Conservation (phyloP, 140 eudicot species). For the Ambrosia hybrid region DNA sequence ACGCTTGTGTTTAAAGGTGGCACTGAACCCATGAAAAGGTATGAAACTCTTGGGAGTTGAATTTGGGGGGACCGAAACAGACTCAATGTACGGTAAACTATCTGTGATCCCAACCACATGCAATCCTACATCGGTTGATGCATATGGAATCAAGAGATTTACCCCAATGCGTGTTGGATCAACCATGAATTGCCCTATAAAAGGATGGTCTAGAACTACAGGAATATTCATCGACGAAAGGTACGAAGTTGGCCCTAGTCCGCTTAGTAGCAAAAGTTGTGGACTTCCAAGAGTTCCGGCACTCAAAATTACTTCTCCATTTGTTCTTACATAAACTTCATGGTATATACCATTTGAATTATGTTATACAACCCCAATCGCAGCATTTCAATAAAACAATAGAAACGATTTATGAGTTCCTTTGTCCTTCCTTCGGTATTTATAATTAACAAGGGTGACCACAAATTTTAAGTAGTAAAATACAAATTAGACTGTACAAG, state of each 20-base stretch:
- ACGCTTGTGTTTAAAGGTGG: conserved; percentile 31
- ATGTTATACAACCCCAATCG: conserved; percentile 44
- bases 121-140: conserved; percentile 17
- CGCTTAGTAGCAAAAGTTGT: conserved; percentile 54
- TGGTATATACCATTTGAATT: conserved; percentile 32
- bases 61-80: conserved; percentile 21
- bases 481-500: too few species aligned
- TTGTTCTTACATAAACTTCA: conserved; percentile 24
- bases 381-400: conserved; percentile 13
- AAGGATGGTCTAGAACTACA: conserved; percentile 37
- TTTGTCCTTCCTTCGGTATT: too few species aligned
- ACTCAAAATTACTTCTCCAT: conserved; percentile 45
- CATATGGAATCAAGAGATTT: conserved; percentile 24
- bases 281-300: conserved; percentile 60
- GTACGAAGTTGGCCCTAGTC: conserved; percentile 41
- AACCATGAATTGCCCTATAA: conserved; percentile 45
- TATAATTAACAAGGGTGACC: too few species aligned
- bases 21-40: conserved; percentile 21
- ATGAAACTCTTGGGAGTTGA: conserved; percentile 16
- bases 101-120: conserved; percentile 30
- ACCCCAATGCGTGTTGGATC: conserved; percentile 40
- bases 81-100: conserved; percentile 25
- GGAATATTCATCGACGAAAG: conserved; percentile 34
- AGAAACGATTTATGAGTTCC: too few species aligned
- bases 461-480: too few species aligned